Conservation (phyloP, 208 protist genomes). For the Crithidia mellificae region DNA sequence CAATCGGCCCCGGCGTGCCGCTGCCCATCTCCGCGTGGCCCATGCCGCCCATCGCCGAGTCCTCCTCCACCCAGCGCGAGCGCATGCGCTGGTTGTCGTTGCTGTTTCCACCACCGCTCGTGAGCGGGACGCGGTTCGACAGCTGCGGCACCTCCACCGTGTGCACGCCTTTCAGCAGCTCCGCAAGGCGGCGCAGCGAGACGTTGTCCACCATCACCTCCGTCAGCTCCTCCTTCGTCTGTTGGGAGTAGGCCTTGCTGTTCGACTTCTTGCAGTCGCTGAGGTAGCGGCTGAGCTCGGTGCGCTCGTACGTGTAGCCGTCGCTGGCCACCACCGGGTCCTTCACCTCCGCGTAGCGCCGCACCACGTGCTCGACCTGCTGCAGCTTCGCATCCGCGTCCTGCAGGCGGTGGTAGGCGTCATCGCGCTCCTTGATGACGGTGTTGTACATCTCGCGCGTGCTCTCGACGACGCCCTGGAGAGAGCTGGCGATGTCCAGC, state of each 20-base stretch:
- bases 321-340: conserved; percentile 88
- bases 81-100: conserved; percentile 22
- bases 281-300: conserved; percentile 67
- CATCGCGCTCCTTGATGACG: conserved; percentile 61
- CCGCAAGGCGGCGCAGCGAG: conserved; percentile 69
- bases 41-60: conserved; percentile 16
- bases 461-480: conserved; percentile 56
- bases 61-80: conserved; percentile 29
- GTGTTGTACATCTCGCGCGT: conserved; percentile 74
- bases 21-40: conserved; percentile 14
- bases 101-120: conserved; percentile 7
- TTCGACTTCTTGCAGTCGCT: conserved; percentile 69
- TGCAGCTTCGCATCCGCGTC: conserved; percentile 56
- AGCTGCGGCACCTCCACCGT: conserved; percentile 48
- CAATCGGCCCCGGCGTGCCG: conserved; percentile 16
- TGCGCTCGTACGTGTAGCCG: conserved; percentile 86
- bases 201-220: conserved; percentile 79
- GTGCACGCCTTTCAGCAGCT: conserved; percentile 59
- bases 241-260: conserved; percentile 83
- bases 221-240: conserved; percentile 86
- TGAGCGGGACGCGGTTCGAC: conserved; percentile 22
- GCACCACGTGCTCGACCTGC: conserved; percentile 66
- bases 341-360: conserved; percentile 64
- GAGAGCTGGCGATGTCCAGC: conserved; percentile 47
- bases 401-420: conserved; percentile 50